Percentiles rank a stretch among this genome's conserved stretches.
Evolutionary conservation across 352 stramenopile genomes (phyloP).

Genomic region (Pythium myriotylum): DNA sequence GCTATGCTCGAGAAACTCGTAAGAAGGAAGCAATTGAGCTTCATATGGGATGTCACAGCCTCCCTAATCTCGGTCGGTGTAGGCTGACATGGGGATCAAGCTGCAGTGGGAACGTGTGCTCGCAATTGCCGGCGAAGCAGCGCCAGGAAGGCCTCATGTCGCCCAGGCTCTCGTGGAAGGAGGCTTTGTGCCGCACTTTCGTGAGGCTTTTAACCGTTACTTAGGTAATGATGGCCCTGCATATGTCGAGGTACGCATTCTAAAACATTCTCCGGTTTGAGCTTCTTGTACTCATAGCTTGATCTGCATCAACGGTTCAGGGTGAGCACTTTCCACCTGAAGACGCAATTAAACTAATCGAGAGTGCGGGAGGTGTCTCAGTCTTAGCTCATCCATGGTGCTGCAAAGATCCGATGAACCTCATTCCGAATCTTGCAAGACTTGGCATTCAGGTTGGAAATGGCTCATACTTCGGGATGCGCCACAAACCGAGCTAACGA

Average conservation of each 20-base stretch:
- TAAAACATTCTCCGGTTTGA: background rate
- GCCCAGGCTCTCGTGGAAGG: slow-evolving; percentile 78
- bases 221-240: slow-evolving; percentile 82
- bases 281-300: too few relatives aligned
- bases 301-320: slow-evolving; percentile 32
- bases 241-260: slow-evolving; percentile 69
- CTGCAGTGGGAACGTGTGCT: slow-evolving; percentile 80
- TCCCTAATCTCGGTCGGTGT: too few relatives aligned
- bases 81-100: slow-evolving; percentile 84
- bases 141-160: slow-evolving; percentile 78
- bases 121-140: slow-evolving; percentile 81
- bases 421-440: slow-evolving; percentile 70
- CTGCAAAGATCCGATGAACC: slow-evolving; percentile 77
- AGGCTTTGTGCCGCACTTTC: slow-evolving; percentile 75
- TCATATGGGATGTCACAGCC: too few relatives aligned
- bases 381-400: slow-evolving; percentile 88
- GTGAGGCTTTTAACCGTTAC: slow-evolving; percentile 80
- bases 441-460: slow-evolving; percentile 70
- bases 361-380: slow-evolving; percentile 73
- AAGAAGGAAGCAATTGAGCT: slow-evolving; percentile 6
- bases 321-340: slow-evolving; percentile 84
- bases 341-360: slow-evolving; percentile 86
- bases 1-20: slow-evolving; percentile 86
- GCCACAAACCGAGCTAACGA: background rate
- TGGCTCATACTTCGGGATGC: background rate